These are phyloP conservation scores for Gymnopus androsaceus DNA, from an alignment of 1,284 basidiomycete species.

Conservation along the genomic window DNA sequence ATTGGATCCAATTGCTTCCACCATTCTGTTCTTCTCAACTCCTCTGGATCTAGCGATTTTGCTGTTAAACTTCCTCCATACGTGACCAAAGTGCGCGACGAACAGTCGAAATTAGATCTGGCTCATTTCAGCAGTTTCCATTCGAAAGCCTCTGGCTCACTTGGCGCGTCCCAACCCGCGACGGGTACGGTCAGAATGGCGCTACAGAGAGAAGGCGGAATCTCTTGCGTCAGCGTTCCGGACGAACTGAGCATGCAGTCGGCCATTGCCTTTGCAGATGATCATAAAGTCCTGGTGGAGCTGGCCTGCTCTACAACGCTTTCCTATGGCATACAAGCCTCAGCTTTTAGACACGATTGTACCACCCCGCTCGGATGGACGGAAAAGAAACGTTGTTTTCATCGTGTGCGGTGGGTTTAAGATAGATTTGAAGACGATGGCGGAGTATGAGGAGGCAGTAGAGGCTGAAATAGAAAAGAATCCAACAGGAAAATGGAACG, in stretches of 20 bases:
- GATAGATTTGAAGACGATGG: constrained; percentile 53
- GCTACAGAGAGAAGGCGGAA: constrained; percentile 53
- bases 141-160: constrained; percentile 65
- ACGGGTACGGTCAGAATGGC: constrained; percentile 63
- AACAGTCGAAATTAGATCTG: constrained; percentile 46
- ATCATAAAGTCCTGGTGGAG: constrained; percentile 74
- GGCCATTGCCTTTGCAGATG: constrained; percentile 58
- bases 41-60: constrained; percentile 27
- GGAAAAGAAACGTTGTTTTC: constrained; percentile 53
- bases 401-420: constrained; percentile 77
- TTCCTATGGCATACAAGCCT: constrained; percentile 62
- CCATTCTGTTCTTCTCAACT: constrained; percentile 64
- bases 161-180: constrained; percentile 68
- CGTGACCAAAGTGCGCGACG: constrained; percentile 40
- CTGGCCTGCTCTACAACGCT: constrained; percentile 68
- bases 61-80: constrained; percentile 34
- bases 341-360: constrained; percentile 55
- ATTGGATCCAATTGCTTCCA: constrained; percentile 75
- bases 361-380: constrained; percentile 29
- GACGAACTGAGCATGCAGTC: constrained; percentile 71
- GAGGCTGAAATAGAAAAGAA: constrained; percentile 31
- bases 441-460: constrained; percentile 44
- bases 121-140: constrained; percentile 57
- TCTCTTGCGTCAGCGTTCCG: constrained; percentile 60
- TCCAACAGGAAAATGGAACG: constrained; percentile 31